Evolutionary conservation across 148 eudicot genomes (phyloP).

Genomic region (Fagopyrum homotropicum): DNA sequence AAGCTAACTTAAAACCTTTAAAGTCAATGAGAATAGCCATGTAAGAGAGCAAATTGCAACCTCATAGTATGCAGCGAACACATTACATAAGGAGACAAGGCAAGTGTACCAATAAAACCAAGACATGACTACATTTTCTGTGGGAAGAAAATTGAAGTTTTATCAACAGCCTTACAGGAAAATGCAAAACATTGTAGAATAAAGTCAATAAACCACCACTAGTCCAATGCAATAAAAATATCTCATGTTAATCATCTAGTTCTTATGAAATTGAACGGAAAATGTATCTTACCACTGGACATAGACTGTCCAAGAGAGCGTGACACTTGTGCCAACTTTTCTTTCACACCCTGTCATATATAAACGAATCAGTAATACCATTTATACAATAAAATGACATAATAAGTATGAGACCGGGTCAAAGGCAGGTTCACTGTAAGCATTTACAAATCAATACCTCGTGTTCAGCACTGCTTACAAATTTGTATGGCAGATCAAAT

Average conservation of each 20-base stretch:
- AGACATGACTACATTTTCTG: not conserved
- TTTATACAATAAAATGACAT: not conserved
- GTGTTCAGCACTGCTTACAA: constrained; percentile 49
- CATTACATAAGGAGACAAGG: too few species aligned
- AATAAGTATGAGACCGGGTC: not conserved
- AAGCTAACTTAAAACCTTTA: not conserved
- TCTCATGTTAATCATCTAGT: not conserved
- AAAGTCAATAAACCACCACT: not conserved
- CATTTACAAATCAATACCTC: constrained; percentile 44
- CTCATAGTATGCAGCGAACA: too few species aligned
- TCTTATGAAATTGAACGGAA: not conserved
- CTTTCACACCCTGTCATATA: constrained; percentile 56
- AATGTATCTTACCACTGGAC: constrained; percentile 34
- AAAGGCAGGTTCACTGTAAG: not conserved
- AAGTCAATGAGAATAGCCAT: not conserved
- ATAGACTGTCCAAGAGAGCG: constrained; percentile 45
- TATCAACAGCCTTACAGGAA: not conserved
- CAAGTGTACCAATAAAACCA: not conserved
- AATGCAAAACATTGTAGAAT: not conserved
- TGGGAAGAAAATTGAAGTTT: not conserved
- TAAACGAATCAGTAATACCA: constrained; percentile 6
- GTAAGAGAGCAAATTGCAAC: not conserved
- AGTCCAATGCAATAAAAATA: not conserved
- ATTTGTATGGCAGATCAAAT: constrained; percentile 69
- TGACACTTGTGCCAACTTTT: constrained; percentile 65